Evolutionary conservation across 2,329 filamentous ascomycete species (phyloP), one percentile per base, ranked within the genome.

Genomic region (Trichoderma atrobrunneum): DNA sequence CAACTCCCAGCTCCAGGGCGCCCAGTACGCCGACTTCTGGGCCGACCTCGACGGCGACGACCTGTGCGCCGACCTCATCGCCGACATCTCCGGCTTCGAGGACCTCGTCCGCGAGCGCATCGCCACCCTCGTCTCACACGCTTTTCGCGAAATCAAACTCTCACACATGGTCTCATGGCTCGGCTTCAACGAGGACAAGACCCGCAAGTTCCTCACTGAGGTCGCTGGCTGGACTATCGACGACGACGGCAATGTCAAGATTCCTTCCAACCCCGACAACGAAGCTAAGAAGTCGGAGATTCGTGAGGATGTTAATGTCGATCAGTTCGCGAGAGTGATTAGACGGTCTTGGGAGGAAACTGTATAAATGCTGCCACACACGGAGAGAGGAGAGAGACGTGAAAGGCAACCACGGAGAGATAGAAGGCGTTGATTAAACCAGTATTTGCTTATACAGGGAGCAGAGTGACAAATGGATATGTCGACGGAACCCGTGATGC

Each of bases 271-370:
- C 86, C 93, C 96, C 80, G 96, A 99, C 84, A 98, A 98, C 82
- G 95, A 98, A 89, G 96, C 94, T 59, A 94, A 97, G 87, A 96
- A 96, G 83, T 92, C 94, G 54, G 93, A 98, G 82, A 97, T 98
- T 79, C 90, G 95, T 78, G 96, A 99, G 87, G 95, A 96, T 76
- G 96, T 99, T 79, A 94, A 92, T 83, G 91, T 97, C 73, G 93
- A 96, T 77, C 94, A 94, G 85, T 95, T 95, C 82, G 86, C 89
- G 67, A 87, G 93, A 76, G 90, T 97, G 74, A 90, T 97, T 75
- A 88, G 92, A 82, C 88, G 95, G 79, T 92, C 93, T 64, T 97
- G 94, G 87, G 94, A 97, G 85, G 92, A 95, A 73, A 79, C 79
- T 70, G 78, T 80, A 77, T 83, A 79, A 48, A 71, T 57, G 32